Conservation (phyloP, 805 yeast genomes). For the Starmerella apis region DNA sequence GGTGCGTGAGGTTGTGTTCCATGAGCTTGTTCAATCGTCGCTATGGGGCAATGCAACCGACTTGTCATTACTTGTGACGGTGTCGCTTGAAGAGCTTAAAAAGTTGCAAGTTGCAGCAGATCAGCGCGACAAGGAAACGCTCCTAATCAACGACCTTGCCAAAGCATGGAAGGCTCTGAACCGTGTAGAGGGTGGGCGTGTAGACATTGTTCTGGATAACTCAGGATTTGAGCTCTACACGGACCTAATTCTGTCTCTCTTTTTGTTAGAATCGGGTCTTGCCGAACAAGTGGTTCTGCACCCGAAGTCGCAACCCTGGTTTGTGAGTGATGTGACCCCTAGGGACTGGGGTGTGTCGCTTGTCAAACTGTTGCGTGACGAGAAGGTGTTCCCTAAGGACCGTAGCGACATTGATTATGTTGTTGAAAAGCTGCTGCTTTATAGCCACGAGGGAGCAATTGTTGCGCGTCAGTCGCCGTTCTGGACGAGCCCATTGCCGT, state of each 20-base stretch:
- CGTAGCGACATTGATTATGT: conserved; percentile 41
- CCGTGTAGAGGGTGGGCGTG: conserved; percentile 35
- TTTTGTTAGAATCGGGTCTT: conserved; percentile 60
- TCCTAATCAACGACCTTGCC: conserved; percentile 64
- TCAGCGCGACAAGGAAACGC: conserved; percentile 70
- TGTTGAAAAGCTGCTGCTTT: conserved; percentile 38
- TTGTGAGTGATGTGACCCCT: conserved; percentile 90
- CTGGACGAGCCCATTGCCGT: conserved; percentile 78
- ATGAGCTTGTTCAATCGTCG: conserved; percentile 77
- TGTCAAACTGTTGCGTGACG: conserved; percentile 45
- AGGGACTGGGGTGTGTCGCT: conserved; percentile 55
- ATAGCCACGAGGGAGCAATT: conserved; percentile 41
- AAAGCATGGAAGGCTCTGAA: conserved; percentile 46
- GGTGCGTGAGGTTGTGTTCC: conserved; percentile 48
- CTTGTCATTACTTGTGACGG: conserved; percentile 71
- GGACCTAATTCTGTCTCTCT: conserved; percentile 58
- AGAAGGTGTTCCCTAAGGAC: conserved; percentile 40
- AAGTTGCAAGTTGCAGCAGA: conserved; percentile 77
- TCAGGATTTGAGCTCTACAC: conserved; percentile 92
- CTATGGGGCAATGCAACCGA: conserved; percentile 99
- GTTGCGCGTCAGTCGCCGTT: conserved; percentile 52
- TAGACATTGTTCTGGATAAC: conserved; percentile 82
- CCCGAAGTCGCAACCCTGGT: conserved; percentile 90
- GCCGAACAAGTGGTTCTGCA: conserved; percentile 61
- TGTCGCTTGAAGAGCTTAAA: conserved; percentile 67